Base-by-base conservation (phyloP, 1,139 yeast species). In the Scheffersomyces lignicola region DNA sequence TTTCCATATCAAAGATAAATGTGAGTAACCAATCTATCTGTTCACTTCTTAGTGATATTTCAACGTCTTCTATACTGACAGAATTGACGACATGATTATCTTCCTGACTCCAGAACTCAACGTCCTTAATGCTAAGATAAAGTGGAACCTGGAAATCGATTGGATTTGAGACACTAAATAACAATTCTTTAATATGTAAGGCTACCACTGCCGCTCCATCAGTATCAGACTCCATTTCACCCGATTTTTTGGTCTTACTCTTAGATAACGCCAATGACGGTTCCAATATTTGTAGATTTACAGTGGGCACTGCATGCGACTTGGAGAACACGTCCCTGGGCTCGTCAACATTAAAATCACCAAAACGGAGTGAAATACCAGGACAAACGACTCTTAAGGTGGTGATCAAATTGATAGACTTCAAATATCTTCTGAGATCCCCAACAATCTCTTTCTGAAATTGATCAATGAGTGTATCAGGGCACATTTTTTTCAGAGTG, bases 361-460 rank as follows among this genome's bases (percentile, higher is more conserved):
- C 79, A 33, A 79, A 58, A 30, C 66, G 67, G 3, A 83, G 12
- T 18, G 65, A 59, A 1, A 80, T 41, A 4, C 62, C 59, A 0
- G 83, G 80, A 3, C 80, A 53, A 1, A 78, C 73, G 3, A 85
- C 36, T 30, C 86, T 65, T 5, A 73, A 30, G 42, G 78, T 80
- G 22, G 59, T 56, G 2, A 71, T 62, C 18, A 60, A 51, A 3
- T 73, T 63, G 1, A 60, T 48, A 2, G 69, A 62, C 7, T 55
- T 49, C 35, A 75, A 57, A 15, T 67, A 52, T 8, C 45, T 46
- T 21, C 65, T 60, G 12, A 83, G 52, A 12, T 62, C 53, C 24
- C 56, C 58, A 9, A 86, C 66, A 2, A 83, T 76, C n/a, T 76
- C 73, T 17, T 76, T 58, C 40, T 89, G 95, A 14, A 88, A 59